Evolutionary conservation across 2,329 filamentous ascomycete species (phyloP).

Genomic region (Cytospora paraplurivora): DNA sequence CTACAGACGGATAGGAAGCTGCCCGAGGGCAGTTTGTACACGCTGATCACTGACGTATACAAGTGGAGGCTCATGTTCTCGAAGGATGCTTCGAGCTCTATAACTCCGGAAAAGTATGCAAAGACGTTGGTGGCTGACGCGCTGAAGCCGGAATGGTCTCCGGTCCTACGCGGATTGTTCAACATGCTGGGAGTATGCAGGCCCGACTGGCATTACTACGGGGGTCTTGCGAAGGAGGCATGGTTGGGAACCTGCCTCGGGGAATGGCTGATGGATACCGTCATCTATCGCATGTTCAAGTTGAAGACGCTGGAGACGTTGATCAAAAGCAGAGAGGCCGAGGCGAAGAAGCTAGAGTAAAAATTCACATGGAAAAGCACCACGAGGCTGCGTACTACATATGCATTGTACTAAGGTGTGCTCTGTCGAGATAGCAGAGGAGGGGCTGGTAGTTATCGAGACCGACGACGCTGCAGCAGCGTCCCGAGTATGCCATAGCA

Average conservation of each 20-base stretch:
- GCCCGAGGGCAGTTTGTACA: constrained; percentile 51
- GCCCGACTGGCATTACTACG: constrained; percentile 29
- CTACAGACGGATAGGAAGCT: constrained; percentile 45
- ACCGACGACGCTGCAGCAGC: no score
- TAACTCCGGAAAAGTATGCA: constrained; percentile 22
- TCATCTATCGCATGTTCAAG: constrained; percentile 28
- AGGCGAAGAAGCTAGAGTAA: constrained; percentile 14
- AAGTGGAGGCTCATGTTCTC: constrained; percentile 28
- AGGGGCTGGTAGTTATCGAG: no score
- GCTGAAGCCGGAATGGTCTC: constrained; percentile 25
- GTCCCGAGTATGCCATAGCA: no score
- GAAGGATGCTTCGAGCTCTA: constrained; percentile 7
- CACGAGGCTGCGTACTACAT: no score
- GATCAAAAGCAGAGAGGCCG: constrained; percentile 19
- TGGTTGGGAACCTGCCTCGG: constrained; percentile 22
- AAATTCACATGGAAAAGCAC: background rate
- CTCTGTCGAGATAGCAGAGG: no score
- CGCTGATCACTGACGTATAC: constrained; percentile 38
- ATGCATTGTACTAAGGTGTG: no score
- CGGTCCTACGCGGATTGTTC: constrained; percentile 13
- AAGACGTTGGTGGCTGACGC: constrained; percentile 16
- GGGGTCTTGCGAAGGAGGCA: constrained; percentile 12
- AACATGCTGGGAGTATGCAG: constrained; percentile 19
- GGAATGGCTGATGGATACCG: constrained; percentile 26
- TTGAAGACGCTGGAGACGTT: constrained; percentile 16